phyloP scores from a whole-genome alignment of 345 rosid genomes.

The Pistacia vera region DNA sequence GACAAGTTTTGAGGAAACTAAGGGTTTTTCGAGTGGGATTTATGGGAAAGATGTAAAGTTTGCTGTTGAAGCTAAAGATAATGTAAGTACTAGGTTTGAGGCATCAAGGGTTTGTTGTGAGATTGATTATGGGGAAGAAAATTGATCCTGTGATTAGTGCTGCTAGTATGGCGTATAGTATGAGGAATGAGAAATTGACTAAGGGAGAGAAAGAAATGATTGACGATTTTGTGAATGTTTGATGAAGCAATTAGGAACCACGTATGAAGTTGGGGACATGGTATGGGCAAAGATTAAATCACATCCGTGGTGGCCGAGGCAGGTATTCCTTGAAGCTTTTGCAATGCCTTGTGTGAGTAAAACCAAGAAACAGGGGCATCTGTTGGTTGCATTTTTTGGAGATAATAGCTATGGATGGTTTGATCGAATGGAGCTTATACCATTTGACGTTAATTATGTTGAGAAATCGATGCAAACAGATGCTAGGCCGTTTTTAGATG shows the following conservation, averaged over 20 bases:
- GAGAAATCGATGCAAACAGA: constrained; percentile 50
- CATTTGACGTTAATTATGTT: constrained; percentile 40
- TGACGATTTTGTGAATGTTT: neutral
- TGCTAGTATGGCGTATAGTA: neutral
- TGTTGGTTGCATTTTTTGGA: constrained; percentile 64
- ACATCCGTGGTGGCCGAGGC: constrained; percentile 76
- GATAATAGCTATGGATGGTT: constrained; percentile 71
- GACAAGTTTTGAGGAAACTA: neutral
- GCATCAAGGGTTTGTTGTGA: constrained; percentile 1
- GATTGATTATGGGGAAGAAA: neutral
- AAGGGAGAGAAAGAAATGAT: neutral
- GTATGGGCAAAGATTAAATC: constrained; percentile 72
- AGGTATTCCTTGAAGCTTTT: constrained; percentile 51
- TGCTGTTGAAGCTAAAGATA: neutral
- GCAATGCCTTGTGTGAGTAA: constrained; percentile 47
- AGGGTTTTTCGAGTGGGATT: neutral
- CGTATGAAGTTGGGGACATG: constrained; percentile 60
- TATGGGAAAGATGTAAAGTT: neutral
- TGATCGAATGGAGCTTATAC: constrained; percentile 58
- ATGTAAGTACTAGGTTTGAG: neutral
- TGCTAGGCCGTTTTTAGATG: constrained; percentile 43
- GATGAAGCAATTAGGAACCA: constrained; percentile 7
- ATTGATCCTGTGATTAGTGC: constrained; percentile 10
- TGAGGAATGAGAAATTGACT: constrained; percentile 13
- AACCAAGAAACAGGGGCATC: constrained; percentile 47